Percentiles rank a stretch among this genome's conserved stretches.
phyloP scores from a whole-genome alignment of 2,329 filamentous ascomycete species.

The Cladophialophora chaetospira region DNA sequence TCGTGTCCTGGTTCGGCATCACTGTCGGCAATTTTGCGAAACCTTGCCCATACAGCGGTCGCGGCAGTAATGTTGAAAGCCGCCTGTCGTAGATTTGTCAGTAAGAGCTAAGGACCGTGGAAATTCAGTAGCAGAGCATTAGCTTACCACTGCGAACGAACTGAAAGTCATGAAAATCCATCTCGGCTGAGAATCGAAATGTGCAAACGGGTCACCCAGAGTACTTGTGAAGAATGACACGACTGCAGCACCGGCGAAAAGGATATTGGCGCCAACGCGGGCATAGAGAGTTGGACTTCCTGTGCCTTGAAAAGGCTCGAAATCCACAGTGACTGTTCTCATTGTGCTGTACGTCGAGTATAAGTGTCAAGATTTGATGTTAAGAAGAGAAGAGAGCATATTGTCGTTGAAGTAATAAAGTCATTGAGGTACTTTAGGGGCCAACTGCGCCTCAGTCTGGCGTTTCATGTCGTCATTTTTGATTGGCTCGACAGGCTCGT shows the following conservation, averaged over 20 bases:
- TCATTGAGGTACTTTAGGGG: background rate
- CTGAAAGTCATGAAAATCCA: slow-evolving; percentile 1
- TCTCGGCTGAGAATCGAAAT: slow-evolving; percentile 1
- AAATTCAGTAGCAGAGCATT: background rate
- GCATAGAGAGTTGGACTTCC: background rate
- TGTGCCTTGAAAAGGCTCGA: background rate
- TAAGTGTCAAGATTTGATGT: no score
- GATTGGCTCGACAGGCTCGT: background rate
- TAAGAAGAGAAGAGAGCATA: no score
- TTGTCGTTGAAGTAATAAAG: no score
- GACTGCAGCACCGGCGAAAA: background rate
- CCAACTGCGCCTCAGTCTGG: background rate
- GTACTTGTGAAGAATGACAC: background rate
- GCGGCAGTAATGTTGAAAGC: background rate
- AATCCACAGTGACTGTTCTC: background rate
- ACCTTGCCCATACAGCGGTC: background rate
- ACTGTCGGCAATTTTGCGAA: slow-evolving; percentile 5
- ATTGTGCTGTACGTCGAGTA: background rate
- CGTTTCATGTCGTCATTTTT: background rate
- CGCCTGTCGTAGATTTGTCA: background rate
- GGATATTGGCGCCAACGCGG: background rate
- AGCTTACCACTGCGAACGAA: background rate
- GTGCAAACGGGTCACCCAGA: background rate
- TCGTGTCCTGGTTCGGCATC: slow-evolving; percentile 1
- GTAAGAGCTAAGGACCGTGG: background rate